phyloP scores from a whole-genome alignment of 2,329 filamentous ascomycete genomes.

The Phyllosticta citrichinensis region DNA sequence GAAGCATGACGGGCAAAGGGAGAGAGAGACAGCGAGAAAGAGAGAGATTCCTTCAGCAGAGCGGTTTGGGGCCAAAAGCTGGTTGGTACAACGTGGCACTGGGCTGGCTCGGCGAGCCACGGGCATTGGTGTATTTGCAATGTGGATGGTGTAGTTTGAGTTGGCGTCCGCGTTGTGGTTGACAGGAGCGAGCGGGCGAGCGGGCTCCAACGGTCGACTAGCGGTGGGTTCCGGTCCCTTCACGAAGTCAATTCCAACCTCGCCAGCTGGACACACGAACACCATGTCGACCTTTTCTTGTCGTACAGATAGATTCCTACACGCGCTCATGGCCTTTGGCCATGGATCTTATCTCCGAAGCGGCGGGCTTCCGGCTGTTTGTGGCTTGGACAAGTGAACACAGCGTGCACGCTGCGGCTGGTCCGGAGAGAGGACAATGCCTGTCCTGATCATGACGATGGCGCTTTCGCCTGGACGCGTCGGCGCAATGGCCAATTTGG shows the following conservation, averaged over 20 bases:
- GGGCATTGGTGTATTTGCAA: too few relatives aligned
- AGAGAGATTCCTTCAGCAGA: background rate
- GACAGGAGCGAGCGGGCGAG: background rate
- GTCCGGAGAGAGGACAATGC: background rate
- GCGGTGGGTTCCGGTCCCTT: background rate
- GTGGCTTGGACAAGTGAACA: background rate
- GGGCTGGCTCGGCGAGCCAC: too few relatives aligned
- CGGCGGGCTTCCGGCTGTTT: background rate
- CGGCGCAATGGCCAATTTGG: background rate
- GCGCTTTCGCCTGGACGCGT: background rate
- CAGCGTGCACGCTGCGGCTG: background rate
- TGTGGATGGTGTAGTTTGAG: background rate
- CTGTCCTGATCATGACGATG: background rate
- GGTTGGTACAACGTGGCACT: background rate
- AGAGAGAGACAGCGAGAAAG: background rate
- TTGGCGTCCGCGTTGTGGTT: background rate
- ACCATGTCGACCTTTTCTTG: too few relatives aligned
- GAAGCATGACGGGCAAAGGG: background rate
- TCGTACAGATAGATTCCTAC: background rate
- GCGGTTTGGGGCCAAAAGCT: background rate
- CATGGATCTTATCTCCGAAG: background rate
- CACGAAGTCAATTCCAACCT: background rate
- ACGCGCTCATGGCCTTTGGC: background rate
- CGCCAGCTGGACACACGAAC: too few relatives aligned
- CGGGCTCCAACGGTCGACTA: background rate